Evolutionary conservation across 108 stramenopile species (phyloP), one percentile per base, ranked within the genome.

Genomic region (Nitzschia palea): DNA sequence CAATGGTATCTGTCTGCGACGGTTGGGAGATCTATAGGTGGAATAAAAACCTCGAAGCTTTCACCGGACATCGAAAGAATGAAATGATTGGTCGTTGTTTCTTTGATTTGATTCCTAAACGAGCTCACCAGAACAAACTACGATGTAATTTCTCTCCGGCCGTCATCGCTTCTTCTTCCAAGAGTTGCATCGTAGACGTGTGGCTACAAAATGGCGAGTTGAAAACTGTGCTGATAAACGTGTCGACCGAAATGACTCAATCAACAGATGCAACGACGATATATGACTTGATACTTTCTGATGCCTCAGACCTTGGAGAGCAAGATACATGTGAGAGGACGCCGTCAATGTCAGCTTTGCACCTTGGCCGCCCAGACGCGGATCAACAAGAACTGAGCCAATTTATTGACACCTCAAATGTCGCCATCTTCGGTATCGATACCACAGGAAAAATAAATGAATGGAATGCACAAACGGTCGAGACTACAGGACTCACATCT

Each of bases 391-490:
- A 81, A 23, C 58, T 82, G 26, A 30, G 62, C 18, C 54, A 73
- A 18, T 59, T 92, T 12, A 65, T 88, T 28, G 86, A 92, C 51
- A 75, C 59, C 3, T 72, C 83, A 20, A 83, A 86, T 73, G 73
- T 73, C 18, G 70, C 80, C 14, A 81, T 91, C 29, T 85, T 91
- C 64, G 86, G 85, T 12, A 59, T 88, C 4, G 82, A 88, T 57
- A 40, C 35, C 3, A 27, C 70, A 20, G 87, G 87, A 20, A 61
- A 25, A 14, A 78, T 92, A 9, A 85, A 85, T 42, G 82, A 84
- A 35, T 87, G 86, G 86, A 86, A 85, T 50, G 40, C 77, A 10
- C 53, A 67, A 26, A 82, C 73, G n/a, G 66, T 35, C n/a, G 62
- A 74, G 33, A 68, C 81, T 10, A 78, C 80, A 26, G 86, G 86